phyloP scores from a whole-genome alignment of 495 filamentous ascomycete species.

The Penicillium malachiteum region DNA sequence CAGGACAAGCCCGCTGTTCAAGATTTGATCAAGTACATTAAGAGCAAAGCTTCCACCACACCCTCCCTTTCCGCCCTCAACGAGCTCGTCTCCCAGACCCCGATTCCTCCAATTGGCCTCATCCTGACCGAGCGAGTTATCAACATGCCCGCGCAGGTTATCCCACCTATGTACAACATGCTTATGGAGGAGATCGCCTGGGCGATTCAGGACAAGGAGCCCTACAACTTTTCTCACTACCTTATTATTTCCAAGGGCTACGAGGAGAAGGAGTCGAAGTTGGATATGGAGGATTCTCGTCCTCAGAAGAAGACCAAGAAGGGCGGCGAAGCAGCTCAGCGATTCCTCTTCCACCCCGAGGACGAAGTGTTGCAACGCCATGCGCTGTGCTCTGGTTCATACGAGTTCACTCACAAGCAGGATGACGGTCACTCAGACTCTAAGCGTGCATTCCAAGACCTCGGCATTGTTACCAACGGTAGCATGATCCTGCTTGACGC shows the following conservation, averaged over 20 bases:
- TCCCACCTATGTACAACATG: conserved; percentile 97
- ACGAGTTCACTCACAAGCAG: conserved; percentile 73
- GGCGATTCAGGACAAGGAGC: conserved; percentile 87
- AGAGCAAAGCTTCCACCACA: conserved; percentile 54
- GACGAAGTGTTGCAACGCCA: conserved; percentile 84
- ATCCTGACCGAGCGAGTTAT: conserved; percentile 88
- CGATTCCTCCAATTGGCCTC: conserved; percentile 66
- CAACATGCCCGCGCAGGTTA: conserved; percentile 89
- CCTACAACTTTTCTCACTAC: conserved; percentile 91
- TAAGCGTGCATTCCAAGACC: conserved; percentile 90
- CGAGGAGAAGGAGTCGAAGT: conserved; percentile 75
- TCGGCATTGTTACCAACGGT: conserved; percentile 81
- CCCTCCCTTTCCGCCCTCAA: conserved; percentile 54
- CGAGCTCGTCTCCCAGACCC: conserved; percentile 53
- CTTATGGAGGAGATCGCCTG: conserved; percentile 87
- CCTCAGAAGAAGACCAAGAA: conserved; percentile 78
- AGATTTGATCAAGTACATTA: conserved; percentile 69
- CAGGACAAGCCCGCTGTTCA: conserved; percentile 68
- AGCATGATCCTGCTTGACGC: conserved; percentile 77
- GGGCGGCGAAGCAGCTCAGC: conserved; percentile 44
- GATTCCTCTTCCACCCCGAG: conserved; percentile 95
- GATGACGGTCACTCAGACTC: conserved; percentile 80
- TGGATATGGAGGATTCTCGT: conserved; percentile 68
- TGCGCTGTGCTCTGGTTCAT: conserved; percentile 62
- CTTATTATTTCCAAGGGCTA: conserved; percentile 89